These are phyloP conservation scores for Trichopus zeylanicus DNA, from an alignment of 116 monocot species.

Conservation along the genomic window DNA sequence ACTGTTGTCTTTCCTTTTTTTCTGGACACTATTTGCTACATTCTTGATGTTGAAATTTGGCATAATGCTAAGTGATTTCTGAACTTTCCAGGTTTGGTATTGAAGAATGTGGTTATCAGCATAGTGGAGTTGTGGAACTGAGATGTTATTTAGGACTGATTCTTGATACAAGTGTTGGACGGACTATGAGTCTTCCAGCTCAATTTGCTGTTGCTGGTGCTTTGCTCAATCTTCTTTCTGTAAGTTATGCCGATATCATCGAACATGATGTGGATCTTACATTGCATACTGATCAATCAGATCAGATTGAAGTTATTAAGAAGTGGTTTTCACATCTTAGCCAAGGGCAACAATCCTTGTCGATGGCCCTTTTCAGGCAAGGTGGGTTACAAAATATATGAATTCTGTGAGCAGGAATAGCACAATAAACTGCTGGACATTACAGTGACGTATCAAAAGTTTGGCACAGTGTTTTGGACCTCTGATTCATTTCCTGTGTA, in stretches of 20 bases:
- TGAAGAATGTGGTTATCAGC: slow-evolving; percentile 29
- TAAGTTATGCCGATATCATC: slow-evolving; percentile 33
- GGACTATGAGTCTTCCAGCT: slow-evolving; percentile 17
- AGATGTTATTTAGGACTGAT: slow-evolving; percentile 14
- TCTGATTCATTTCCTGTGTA: no score
- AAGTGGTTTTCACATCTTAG: slow-evolving; percentile 52
- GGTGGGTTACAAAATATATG: no score
- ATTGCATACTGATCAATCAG: slow-evolving; percentile 11
- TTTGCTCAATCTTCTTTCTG: slow-evolving; percentile 53
- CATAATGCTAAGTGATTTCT: not conserved
- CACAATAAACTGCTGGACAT: no score
- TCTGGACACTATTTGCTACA: not conserved
- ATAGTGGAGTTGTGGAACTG: slow-evolving; percentile 23
- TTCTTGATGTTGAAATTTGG: not conserved
- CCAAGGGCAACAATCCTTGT: slow-evolving; percentile 20
- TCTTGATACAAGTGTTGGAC: slow-evolving; percentile 9
- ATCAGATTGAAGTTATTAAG: slow-evolving; percentile 17
- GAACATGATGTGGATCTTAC: not conserved
- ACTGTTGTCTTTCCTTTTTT: not conserved
- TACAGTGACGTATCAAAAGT: no score
- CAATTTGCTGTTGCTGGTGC: slow-evolving; percentile 35
- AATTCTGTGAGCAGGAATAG: no score
- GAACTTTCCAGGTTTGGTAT: slow-evolving; percentile 32
- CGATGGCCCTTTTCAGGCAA: slow-evolving; percentile 11
- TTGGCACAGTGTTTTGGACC: no score